phyloP scores from a whole-genome alignment of 495 filamentous ascomycete species.

The Umbilicaria muhlenbergii region DNA sequence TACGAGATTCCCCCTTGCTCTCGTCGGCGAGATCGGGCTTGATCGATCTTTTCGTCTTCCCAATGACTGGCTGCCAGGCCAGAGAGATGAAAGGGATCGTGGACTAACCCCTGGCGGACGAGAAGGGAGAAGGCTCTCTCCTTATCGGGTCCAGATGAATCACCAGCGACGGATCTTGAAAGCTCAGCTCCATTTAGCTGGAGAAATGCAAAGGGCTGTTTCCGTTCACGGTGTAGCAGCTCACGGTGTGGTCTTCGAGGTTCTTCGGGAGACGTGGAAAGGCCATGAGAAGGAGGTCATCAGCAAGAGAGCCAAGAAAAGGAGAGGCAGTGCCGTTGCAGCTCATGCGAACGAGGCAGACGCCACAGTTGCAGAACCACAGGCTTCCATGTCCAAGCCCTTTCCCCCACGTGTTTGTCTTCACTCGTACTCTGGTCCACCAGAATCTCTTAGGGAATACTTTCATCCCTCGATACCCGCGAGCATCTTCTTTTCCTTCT shows the following conservation, averaged over 20 bases:
- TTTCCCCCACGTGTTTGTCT: conserved; percentile 88
- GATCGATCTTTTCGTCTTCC: conserved; percentile 81
- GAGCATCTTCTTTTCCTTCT: conserved; percentile 80
- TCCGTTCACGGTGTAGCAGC: conserved; percentile 87
- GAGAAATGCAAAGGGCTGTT: conserved; percentile 62
- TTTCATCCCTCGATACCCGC: conserved; percentile 57
- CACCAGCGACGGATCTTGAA: conserved; percentile 66
- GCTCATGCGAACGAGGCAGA: conserved; percentile 20
- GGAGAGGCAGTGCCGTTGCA: conserved; percentile 19
- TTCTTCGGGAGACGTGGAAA: conserved; percentile 60
- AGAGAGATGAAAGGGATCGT: conserved; percentile 34
- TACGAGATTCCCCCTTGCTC: conserved; percentile 42
- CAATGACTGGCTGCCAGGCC: conserved; percentile 35
- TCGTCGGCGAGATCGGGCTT: conserved; percentile 81
- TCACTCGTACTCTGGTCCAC: conserved; percentile 81
- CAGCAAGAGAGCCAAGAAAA: conserved; percentile 44
- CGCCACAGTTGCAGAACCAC: conserved; percentile 6
- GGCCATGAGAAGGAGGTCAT: conserved; percentile 59
- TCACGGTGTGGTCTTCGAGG: conserved; percentile 68
- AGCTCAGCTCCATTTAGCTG: conserved; percentile 76
- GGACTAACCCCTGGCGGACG: conserved; percentile 64
- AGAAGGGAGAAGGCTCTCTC: conserved; percentile 60
- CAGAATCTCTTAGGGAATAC: conserved; percentile 64
- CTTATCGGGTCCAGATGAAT: conserved; percentile 55
- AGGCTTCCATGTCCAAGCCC: conserved; percentile 27